phyloP scores from a whole-genome alignment of 1,284 basidiomycete genomes.

The Ceratobasidium sp. region DNA sequence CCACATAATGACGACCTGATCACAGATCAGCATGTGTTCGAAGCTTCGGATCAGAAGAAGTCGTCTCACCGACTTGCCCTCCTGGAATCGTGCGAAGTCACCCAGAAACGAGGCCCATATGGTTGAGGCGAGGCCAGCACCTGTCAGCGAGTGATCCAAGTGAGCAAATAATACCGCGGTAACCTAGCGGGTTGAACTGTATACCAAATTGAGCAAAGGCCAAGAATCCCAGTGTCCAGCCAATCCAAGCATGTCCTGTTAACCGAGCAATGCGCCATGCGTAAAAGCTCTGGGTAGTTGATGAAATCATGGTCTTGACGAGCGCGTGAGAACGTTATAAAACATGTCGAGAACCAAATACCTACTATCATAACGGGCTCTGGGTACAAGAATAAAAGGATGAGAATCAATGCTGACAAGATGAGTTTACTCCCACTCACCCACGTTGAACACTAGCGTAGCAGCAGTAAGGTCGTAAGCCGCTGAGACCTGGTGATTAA shows the following conservation, averaged over 20 bases:
- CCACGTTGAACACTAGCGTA: conserved; percentile 36
- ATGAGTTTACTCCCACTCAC: neutral
- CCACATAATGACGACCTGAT: conserved; percentile 53
- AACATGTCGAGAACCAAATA: neutral
- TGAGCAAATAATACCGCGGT: neutral
- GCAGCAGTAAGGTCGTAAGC: neutral
- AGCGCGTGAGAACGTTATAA: too few relatives aligned
- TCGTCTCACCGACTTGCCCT: conserved; percentile 53
- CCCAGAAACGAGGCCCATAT: conserved; percentile 58
- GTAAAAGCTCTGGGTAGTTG: conserved; percentile 38
- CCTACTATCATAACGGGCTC: conserved; percentile 43
- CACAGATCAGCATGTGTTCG: neutral
- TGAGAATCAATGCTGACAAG: neutral
- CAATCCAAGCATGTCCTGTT: conserved; percentile 37
- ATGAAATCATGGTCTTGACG: conserved; percentile 33
- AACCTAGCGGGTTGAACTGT: neutral
- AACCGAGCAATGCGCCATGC: conserved; percentile 44
- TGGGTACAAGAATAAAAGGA: neutral
- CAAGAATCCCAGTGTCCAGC: conserved; percentile 13
- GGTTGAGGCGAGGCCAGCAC: conserved; percentile 55
- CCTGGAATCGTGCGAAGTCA: conserved; percentile 57
- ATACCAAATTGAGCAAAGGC: conserved; percentile 44
- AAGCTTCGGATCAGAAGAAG: neutral
- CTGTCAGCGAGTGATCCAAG: conserved; percentile 48
- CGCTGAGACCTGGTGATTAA: too few relatives aligned